These are phyloP conservation scores for Cercospora canescens DNA, from an alignment of 2,329 filamentous ascomycete genomes.

Conservation along the genomic window DNA sequence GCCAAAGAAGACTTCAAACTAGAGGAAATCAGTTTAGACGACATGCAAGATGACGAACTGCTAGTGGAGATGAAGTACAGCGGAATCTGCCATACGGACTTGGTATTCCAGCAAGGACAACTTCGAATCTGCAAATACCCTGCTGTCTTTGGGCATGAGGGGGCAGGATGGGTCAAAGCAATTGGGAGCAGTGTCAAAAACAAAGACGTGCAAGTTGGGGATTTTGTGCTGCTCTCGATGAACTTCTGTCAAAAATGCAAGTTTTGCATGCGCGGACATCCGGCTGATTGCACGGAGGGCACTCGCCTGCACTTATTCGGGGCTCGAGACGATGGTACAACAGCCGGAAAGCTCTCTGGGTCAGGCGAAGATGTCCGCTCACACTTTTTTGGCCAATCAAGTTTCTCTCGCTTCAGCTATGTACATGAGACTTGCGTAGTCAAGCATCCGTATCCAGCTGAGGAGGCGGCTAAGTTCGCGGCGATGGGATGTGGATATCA, in stretches of 20 bases:
- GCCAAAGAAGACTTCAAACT: conserved; percentile 23
- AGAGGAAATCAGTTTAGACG: conserved; percentile 20
- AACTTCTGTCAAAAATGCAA: background rate
- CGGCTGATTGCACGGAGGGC: background rate
- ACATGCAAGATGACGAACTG: conserved; percentile 20
- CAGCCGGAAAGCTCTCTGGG: background rate
- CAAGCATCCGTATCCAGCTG: background rate
- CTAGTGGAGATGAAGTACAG: conserved; percentile 26
- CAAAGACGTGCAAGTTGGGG: background rate
- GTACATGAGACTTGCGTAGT: background rate
- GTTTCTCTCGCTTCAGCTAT: background rate
- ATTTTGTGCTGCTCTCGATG: background rate
- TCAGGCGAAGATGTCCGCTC: background rate
- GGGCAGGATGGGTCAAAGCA: background rate
- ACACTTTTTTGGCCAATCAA: background rate
- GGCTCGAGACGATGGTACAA: background rate
- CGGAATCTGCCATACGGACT: conserved; percentile 28
- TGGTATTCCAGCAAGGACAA: conserved; percentile 23
- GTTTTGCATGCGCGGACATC: background rate
- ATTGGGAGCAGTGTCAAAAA: background rate
- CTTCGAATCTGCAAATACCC: conserved; percentile 20
- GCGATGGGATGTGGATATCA: background rate
- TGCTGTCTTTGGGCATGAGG: conserved; percentile 1
- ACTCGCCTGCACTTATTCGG: background rate
- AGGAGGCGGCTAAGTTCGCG: background rate